Evolutionary conservation across 345 rosid species (phyloP).

Genomic region (Excoecaria cochinchinensis): DNA sequence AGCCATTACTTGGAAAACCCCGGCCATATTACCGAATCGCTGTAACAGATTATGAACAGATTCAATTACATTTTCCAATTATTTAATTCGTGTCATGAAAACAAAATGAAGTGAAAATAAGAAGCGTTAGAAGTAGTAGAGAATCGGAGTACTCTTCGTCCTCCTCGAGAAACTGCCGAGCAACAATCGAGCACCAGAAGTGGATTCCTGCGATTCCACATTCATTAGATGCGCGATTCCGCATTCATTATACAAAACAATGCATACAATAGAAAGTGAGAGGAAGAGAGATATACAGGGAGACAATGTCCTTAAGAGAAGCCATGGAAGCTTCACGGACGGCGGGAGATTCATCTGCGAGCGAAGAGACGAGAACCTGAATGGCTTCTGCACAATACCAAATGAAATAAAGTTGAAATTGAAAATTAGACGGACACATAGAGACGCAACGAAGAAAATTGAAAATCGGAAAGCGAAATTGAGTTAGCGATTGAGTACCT

Average conservation of each 20-base stretch:
- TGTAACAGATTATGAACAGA: slow-evolving; percentile 25
- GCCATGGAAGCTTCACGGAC: slow-evolving; percentile 82
- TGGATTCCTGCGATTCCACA: slow-evolving; percentile 61
- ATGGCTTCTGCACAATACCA: slow-evolving; percentile 63
- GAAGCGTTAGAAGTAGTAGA: background rate
- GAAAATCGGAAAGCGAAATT: background rate
- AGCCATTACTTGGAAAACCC: slow-evolving; percentile 92
- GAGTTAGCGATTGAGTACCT: slow-evolving; percentile 38
- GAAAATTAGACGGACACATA: background rate
- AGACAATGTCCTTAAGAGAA: slow-evolving; percentile 73
- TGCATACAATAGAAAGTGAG: background rate
- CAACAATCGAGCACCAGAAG: slow-evolving; percentile 93
- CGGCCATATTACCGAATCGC: slow-evolving; percentile 94
- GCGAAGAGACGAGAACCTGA: slow-evolving; percentile 76
- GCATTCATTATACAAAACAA: background rate
- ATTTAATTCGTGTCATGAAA: background rate
- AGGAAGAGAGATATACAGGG: slow-evolving; percentile 39
- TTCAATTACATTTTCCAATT: background rate
- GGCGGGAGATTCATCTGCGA: slow-evolving; percentile 73
- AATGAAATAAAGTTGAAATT: too few species aligned
- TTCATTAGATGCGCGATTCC: background rate
- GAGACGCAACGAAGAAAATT: background rate
- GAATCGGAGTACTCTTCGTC: slow-evolving; percentile 61
- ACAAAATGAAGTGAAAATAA: slow-evolving; percentile 5
- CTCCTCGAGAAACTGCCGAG: slow-evolving; percentile 77